Evolutionary conservation across 352 stramenopile genomes (phyloP).

Genomic region (Globisporangium orthogonon): DNA sequence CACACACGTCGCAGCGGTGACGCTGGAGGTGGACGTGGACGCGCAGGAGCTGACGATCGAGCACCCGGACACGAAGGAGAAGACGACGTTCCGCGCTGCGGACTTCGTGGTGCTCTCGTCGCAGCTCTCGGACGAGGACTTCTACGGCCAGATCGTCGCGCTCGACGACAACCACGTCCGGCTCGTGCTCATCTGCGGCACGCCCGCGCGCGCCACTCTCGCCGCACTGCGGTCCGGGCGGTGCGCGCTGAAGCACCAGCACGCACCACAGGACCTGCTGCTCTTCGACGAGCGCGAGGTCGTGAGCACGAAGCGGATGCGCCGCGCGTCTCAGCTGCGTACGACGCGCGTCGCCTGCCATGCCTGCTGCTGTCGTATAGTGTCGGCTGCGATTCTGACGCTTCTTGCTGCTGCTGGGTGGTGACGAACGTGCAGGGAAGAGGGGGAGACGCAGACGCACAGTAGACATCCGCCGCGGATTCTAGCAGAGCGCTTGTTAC

Average conservation of each 20-base stretch:
- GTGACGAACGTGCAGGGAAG: not conserved
- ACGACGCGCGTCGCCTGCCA: not conserved
- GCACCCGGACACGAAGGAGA: not conserved
- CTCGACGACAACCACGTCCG: slow-evolving; percentile 29
- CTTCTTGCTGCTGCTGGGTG: not conserved
- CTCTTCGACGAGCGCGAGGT: slow-evolving; percentile 19
- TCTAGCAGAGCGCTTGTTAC: slow-evolving; percentile 15
- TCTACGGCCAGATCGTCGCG: slow-evolving; percentile 43
- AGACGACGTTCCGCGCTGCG: slow-evolving; percentile 28
- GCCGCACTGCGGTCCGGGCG: slow-evolving; percentile 26
- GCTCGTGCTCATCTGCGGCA: slow-evolving; percentile 49
- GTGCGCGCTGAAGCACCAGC: slow-evolving; percentile 34
- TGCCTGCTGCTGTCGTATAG: not conserved
- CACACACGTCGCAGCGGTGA: not conserved
- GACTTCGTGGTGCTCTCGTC: slow-evolving; percentile 54
- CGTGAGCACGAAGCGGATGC: slow-evolving; percentile 15
- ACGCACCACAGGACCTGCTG: slow-evolving; percentile 1
- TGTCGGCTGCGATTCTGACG: not conserved
- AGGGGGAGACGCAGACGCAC: slow-evolving; percentile 32
- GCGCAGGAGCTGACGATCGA: not conserved
- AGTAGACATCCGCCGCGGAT: slow-evolving; percentile 32
- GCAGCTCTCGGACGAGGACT: slow-evolving; percentile 46
- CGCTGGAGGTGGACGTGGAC: slow-evolving; percentile 1
- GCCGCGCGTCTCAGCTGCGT: slow-evolving; percentile 6
- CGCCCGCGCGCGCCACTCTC: slow-evolving; percentile 22